A percentile compares a stretch with the other conserved stretches of the same genome.
Evolutionary conservation across 2,329 filamentous ascomycete species (phyloP).

Genomic region (Neonectria coccinea): DNA sequence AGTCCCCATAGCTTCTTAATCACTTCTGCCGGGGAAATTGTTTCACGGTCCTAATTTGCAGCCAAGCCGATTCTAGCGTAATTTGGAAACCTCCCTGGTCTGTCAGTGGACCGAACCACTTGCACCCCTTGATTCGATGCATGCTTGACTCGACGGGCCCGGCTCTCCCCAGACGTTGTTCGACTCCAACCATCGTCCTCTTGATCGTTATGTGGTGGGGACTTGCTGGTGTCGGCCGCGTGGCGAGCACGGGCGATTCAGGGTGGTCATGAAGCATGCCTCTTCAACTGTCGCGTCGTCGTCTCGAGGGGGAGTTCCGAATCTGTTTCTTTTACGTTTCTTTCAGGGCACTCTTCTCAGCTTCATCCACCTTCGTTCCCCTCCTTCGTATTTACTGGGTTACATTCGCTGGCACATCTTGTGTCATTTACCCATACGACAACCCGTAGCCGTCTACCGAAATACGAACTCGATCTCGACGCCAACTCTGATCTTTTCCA

Average conservation of each 20-base stretch:
- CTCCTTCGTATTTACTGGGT: background rate
- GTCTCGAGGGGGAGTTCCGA: background rate
- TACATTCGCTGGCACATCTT: background rate
- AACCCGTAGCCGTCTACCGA: background rate
- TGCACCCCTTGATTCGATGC: constrained; percentile 4
- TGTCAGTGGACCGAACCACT: constrained; percentile 21
- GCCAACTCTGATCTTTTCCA: background rate
- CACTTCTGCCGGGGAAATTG: constrained; percentile 16
- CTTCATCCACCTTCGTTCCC: constrained; percentile 7
- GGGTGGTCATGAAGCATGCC: constrained; percentile 12
- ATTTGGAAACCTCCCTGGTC: constrained; percentile 12
- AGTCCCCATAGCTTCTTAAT: background rate
- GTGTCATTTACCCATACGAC: constrained; percentile 1
- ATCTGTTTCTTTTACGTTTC: constrained; percentile 19
- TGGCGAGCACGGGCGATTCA: constrained; percentile 9
- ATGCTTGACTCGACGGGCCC: background rate
- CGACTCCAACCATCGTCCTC: background rate
- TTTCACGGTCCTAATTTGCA: constrained; percentile 3
- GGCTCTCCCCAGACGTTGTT: background rate
- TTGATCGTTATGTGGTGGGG: constrained; percentile 23
- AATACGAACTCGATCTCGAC: constrained; percentile 8
- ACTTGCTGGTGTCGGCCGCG: constrained; percentile 19
- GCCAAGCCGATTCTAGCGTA: constrained; percentile 12
- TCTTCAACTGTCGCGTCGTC: constrained; percentile 14
- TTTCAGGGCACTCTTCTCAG: constrained; percentile 6